Percentiles rank a stretch among this genome's conserved stretches.
Evolutionary conservation across 2,329 filamentous ascomycete genomes (phyloP).

Genomic region (Diaporthe sp.): DNA sequence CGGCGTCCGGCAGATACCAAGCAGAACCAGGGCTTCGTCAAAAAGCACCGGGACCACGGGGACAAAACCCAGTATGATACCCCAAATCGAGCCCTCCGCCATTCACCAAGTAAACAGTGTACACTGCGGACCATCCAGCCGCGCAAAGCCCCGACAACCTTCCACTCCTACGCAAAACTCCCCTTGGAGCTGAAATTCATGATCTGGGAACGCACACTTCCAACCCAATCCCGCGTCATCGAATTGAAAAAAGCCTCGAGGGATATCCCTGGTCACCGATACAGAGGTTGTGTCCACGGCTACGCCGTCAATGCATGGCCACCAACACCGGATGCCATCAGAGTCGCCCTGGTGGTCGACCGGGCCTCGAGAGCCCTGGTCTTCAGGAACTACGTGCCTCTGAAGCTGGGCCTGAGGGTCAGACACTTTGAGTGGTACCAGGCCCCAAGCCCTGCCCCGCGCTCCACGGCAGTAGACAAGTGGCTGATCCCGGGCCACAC

Average conservation of each 20-base stretch:
- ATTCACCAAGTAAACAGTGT: not conserved
- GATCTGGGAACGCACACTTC: not conserved
- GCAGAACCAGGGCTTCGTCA: not conserved
- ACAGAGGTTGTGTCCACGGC: too few relatives aligned
- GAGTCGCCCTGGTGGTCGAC: not conserved
- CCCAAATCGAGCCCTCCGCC: not conserved
- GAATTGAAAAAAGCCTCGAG: not conserved
- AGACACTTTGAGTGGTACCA: not conserved
- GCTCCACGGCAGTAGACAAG: not conserved
- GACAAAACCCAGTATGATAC: not conserved
- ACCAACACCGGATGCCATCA: not conserved
- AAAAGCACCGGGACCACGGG: not conserved
- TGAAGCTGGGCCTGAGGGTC: not conserved
- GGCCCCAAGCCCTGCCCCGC: not conserved
- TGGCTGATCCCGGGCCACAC: not conserved
- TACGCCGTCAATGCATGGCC: not conserved
- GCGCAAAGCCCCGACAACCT: not conserved
- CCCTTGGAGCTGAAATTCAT: not conserved
- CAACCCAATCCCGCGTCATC: not conserved
- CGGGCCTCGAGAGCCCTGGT: not conserved
- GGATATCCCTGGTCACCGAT: not conserved
- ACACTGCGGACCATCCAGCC: not conserved
- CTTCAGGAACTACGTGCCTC: not conserved
- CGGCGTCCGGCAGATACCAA: not conserved
- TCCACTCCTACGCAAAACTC: not conserved